These are phyloP conservation scores for Tolypocladium ovalisporum DNA, from an alignment of 2,329 filamentous ascomycete genomes.

Conservation along the genomic window DNA sequence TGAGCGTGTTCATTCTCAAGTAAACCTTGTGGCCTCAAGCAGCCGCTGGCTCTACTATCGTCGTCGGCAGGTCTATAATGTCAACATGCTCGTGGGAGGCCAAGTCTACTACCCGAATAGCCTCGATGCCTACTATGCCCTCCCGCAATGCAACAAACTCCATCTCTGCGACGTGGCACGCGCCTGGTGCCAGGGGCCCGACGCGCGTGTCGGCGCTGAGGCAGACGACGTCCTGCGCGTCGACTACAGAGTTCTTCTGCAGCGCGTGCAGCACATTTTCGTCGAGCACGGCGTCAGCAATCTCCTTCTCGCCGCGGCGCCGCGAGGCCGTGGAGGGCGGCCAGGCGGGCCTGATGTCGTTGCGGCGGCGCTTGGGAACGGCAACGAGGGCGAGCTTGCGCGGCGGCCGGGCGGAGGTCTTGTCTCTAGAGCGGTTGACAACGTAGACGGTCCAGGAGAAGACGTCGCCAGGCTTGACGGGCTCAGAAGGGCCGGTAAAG, in stretches of 20 bases:
- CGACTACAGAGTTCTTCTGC: constrained; percentile 53
- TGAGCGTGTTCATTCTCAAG: neutral
- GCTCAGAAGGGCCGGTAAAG: constrained; percentile 48
- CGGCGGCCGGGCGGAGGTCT: constrained; percentile 24
- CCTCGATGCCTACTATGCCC: constrained; percentile 61
- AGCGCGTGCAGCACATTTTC: constrained; percentile 61
- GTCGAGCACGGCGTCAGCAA: constrained; percentile 59
- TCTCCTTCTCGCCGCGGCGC: constrained; percentile 24
- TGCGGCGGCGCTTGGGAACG: constrained; percentile 52
- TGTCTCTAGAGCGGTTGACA: constrained; percentile 54
- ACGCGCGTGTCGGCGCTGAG: constrained; percentile 64
- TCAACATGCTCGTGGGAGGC: constrained; percentile 67
- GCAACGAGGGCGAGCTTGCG: constrained; percentile 62
- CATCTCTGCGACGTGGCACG: constrained; percentile 64
- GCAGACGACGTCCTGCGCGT: constrained; percentile 59
- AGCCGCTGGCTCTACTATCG: constrained; percentile 39
- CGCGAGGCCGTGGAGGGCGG: constrained; percentile 38
- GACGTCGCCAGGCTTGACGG: constrained; percentile 51
- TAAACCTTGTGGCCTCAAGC: constrained; percentile 6
- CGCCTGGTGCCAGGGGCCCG: constrained; percentile 59
- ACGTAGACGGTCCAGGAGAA: constrained; percentile 68
- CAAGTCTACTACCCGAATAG: constrained; percentile 62
- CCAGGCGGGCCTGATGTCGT: constrained; percentile 40
- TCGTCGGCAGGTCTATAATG: constrained; percentile 61
- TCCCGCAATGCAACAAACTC: constrained; percentile 58